Evolutionary conservation across 139 green algal genomes (phyloP), one percentile per base, ranked within the genome.

Genomic region (Edaphochlamys debaryana): DNA sequence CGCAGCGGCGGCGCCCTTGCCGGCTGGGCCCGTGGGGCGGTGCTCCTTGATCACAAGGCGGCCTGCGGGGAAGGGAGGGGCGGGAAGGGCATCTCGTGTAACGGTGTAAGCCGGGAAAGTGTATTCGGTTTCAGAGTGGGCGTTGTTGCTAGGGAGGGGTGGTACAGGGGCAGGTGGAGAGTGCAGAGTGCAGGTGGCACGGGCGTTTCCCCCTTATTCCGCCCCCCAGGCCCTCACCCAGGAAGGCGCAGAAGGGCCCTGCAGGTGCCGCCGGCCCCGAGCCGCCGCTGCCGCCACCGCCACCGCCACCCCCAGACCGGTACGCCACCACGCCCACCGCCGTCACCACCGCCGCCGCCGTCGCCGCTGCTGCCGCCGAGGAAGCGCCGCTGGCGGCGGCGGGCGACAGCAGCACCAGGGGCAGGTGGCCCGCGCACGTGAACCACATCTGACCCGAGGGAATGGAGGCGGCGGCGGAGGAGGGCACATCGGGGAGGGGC

Each of bases 361-460:
- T 22, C 25, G 50, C 50, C 8, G 50, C 50, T 58, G 25, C 50
- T 58, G 50, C 50, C 50, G 50, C 7, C 8, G 56, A 11, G 30
- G 29, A 40, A 8, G 6, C 34, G 34, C 54, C 19, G 48, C 25
- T 56, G 30, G 29, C 25, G 9, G 52, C 29, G 4, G 52, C 42
- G 19, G 17, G 41, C 19, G 75, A 2, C 11, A 81, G 3, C 9
- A 81, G 41, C 54, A 0, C 29, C 17, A 20, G 30, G 5, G 75
- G 75, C 58, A 81, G 75, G 75, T 63, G 75, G 15, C 60, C 75
- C 19, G 29, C 9, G 20, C 41, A 81, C 22, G 60, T 63, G 22
- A 81, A 2, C 75, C 75, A 81, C 19, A 60, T 60, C 40, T 72
- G 60, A 60, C 60, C 75, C 36, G 75, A 40, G 41, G 75, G 75